Conservation (phyloP, 768 basidiomycete genomes). For the Lentinula sp. region DNA sequence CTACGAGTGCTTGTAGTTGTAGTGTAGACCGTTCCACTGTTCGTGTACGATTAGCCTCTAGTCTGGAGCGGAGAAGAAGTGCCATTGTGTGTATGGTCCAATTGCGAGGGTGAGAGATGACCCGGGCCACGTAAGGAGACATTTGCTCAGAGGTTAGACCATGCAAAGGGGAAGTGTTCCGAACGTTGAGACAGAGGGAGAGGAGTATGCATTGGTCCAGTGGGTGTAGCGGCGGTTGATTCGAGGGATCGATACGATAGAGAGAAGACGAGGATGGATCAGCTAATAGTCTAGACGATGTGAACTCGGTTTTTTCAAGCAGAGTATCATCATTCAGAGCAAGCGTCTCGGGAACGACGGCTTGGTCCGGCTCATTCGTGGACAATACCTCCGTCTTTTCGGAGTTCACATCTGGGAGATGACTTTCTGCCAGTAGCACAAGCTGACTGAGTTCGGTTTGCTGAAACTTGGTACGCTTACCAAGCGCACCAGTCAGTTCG, state of each 20-base stretch:
- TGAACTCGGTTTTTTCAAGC: slow-evolving; percentile 90
- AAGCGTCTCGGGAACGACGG: slow-evolving; percentile 68
- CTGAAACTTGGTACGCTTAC: slow-evolving; percentile 94
- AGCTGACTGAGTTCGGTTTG: slow-evolving; percentile 80
- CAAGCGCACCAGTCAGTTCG: slow-evolving; percentile 88
- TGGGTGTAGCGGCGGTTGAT: slow-evolving; percentile 85
- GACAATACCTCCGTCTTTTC: slow-evolving; percentile 4
- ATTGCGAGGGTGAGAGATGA: slow-evolving; percentile 84
- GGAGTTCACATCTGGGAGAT: slow-evolving; percentile 31
- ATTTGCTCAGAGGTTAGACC: slow-evolving; percentile 92
- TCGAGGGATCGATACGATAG: slow-evolving; percentile 70
- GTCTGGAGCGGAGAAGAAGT: slow-evolving; percentile 84
- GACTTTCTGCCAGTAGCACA: slow-evolving; percentile 88
- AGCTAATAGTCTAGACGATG: slow-evolving; percentile 55
- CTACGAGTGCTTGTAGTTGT: slow-evolving; percentile 92
- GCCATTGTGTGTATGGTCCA: slow-evolving; percentile 99
- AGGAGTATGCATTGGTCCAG: slow-evolving; percentile 93
- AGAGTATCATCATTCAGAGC: slow-evolving; percentile 93
- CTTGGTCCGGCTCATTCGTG: slow-evolving; percentile 5
- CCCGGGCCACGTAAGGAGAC: slow-evolving; percentile 85
- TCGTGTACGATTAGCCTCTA: slow-evolving; percentile 82
- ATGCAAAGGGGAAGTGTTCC: slow-evolving; percentile 84
- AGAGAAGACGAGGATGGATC: slow-evolving; percentile 37
- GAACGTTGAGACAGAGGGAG: slow-evolving; percentile 83
- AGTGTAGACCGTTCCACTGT: slow-evolving; percentile 91